Base-by-base conservation (phyloP, 2,329 filamentous ascomycete species). In the Paraphoma sp. region DNA sequence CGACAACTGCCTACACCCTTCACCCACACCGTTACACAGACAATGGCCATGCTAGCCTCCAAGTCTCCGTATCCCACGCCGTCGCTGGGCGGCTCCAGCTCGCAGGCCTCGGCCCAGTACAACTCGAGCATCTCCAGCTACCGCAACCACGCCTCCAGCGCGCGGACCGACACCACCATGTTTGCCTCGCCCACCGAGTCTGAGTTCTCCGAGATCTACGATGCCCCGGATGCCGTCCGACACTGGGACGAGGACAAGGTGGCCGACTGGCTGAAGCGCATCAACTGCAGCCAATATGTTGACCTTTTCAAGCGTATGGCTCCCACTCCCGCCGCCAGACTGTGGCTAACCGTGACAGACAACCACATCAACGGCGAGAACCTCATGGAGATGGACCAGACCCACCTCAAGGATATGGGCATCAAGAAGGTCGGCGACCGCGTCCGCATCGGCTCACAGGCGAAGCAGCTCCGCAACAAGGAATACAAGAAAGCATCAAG, bases 331-430 rank as follows among this genome's bases (percentile, higher is more conserved):
- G 38, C 31, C 31, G 8, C 38, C 6, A n/a, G 18, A 9, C n/a
- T n/a, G 36, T 29, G 29, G 7, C 42, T 28, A 7, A 28, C 16
- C 30, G 65, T 74, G 41, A 74, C 69, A 86, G 84, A 88, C 73
- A 97, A 99, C 76, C 92, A 98, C 77, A 97, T 99, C 81, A 99
- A 95, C 74, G 95, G 95, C 70, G 93, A 97, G 80, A 97, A 96
- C 73, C 83, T 99, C 44, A 84, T 99, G 67, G 95, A 99, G 79
- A 94, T 97, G 84, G 95, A 99, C 78, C 96, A 97, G 82, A 89
- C 93, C 53, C 92, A 96, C 41, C 84, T 99, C 62, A 96, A 97
- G 78, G 95, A 99, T 77, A 96, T 99, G 87, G 95, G 95, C 43
- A 94, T 99, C 67, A 96, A 97, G 67, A 99, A 98, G 79, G 91